phyloP scores from a whole-genome alignment of 2,329 filamentous ascomycete species.

The Alternaria gaisen region DNA sequence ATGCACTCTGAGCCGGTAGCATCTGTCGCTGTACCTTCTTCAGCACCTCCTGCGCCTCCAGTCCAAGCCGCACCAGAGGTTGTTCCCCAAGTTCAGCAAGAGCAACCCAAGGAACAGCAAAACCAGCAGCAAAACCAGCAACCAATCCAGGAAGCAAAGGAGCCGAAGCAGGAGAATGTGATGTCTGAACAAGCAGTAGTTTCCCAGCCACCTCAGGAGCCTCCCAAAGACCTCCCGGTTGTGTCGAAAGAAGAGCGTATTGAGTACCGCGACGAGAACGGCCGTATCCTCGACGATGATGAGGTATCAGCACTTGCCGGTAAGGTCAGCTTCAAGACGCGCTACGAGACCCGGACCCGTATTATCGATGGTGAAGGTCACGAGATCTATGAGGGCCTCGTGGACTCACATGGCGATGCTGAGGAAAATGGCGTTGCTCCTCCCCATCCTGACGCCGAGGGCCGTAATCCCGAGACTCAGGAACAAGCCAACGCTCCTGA shows the following conservation, averaged over 20 bases:
- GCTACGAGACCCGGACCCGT: constrained; percentile 92
- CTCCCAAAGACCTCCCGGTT: constrained; percentile 43
- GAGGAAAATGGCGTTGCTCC: constrained; percentile 55
- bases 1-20: constrained; percentile 25
- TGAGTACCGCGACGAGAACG: constrained; percentile 94
- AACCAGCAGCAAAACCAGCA: constrained; percentile 14
- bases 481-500: constrained; percentile 52
- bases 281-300: constrained; percentile 84
- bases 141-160: constrained; percentile 11
- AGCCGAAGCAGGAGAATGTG: constrained; percentile 31
- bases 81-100: constrained; percentile 16
- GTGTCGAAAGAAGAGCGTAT: constrained; percentile 77
- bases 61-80: constrained; percentile 21
- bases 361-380: constrained; percentile 82
- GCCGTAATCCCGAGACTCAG: constrained; percentile 65
- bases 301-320: constrained; percentile 86
- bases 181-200: constrained; percentile 42
- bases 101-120: constrained; percentile 17
- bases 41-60: constrained; percentile 33
- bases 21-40: constrained; percentile 38
- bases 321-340: constrained; percentile 94
- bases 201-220: constrained; percentile 38
- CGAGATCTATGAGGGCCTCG: constrained; percentile 67
- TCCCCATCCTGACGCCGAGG: constrained; percentile 66
- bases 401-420: constrained; percentile 45